phyloP scores from a whole-genome alignment of 1,284 basidiomycete genomes.

The Cryptococcus depauperatus region DNA sequence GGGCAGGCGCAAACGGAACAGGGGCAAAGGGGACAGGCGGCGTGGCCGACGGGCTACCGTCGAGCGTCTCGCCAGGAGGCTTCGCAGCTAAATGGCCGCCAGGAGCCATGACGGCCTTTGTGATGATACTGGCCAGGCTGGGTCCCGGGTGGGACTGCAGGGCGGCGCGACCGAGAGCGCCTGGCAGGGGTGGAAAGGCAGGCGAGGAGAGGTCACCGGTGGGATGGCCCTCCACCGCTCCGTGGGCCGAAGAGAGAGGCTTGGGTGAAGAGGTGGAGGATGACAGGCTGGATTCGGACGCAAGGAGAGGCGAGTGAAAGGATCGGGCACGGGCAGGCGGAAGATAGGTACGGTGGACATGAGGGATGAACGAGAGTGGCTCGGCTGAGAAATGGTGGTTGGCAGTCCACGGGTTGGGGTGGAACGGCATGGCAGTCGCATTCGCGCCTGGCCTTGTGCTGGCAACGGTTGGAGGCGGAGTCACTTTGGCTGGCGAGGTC shows the following conservation, averaged over 20 bases:
- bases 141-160: conserved; percentile 20
- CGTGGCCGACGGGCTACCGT: not conserved
- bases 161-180: conserved; percentile 4
- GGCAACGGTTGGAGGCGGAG: not conserved
- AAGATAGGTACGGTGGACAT: conserved; percentile 43
- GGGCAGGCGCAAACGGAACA: not conserved
- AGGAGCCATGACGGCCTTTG: conserved; percentile 39
- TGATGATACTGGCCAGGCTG: conserved; percentile 42
- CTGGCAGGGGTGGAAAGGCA: conserved; percentile 40
- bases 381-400: not conserved
- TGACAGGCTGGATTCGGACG: too few relatives aligned
- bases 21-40: not conserved
- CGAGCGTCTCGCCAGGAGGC: not conserved
- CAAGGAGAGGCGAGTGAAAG: conserved; percentile 31
- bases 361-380: conserved; percentile 40
- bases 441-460: conserved; percentile 21
- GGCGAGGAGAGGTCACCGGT: conserved; percentile 13
- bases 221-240: not conserved
- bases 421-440: conserved; percentile 33
- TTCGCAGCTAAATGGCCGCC: conserved; percentile 25
- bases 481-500: conserved; percentile 15
- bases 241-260: conserved; percentile 9
- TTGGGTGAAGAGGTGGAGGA: conserved; percentile 38
- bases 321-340: conserved; percentile 36
- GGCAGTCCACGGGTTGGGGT: too few relatives aligned